These are phyloP conservation scores for Neofusicoccum kwambonambiense DNA, from an alignment of 2,329 filamentous ascomycete genomes.

Conservation along the genomic window DNA sequence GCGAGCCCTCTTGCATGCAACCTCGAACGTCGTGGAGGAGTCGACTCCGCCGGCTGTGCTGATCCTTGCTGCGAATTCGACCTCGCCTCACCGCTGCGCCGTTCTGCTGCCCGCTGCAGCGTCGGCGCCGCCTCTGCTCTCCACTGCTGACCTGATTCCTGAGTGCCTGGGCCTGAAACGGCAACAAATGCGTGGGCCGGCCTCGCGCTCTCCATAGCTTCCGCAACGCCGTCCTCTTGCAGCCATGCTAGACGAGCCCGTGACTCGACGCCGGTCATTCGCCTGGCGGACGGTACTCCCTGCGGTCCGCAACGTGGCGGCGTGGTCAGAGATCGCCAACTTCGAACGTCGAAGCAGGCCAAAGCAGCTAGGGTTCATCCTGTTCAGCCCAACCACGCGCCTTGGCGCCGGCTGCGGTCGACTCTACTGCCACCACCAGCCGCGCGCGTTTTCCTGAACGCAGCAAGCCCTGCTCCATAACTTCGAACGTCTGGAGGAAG, in stretches of 20 bases:
- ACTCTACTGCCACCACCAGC: not conserved
- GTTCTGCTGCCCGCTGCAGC: too few relatives aligned
- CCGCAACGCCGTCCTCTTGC: not conserved
- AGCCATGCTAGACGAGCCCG: not conserved
- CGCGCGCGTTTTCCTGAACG: not conserved
- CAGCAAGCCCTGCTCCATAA: not conserved
- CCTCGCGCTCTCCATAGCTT: too few relatives aligned
- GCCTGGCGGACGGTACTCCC: too few relatives aligned
- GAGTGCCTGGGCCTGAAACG: too few relatives aligned
- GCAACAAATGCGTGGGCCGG: too few relatives aligned
- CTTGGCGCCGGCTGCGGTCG: not conserved
- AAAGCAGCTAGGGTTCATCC: not conserved
- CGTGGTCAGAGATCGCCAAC: not conserved
- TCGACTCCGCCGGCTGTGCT: not conserved
- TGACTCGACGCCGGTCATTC: too few relatives aligned
- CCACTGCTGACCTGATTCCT: too few relatives aligned
- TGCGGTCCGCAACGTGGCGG: too few relatives aligned
- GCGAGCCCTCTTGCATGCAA: not conserved
- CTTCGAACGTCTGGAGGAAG: constrained; percentile 4
- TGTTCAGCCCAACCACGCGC: not conserved
- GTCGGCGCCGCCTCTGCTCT: too few relatives aligned
- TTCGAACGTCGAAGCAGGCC: not conserved
- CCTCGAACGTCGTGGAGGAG: constrained; percentile 2
- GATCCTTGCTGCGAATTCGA: not conserved
- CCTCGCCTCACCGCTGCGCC: not conserved